phyloP scores from a whole-genome alignment of 1,284 basidiomycete species.

The Heterobasidion annosum region DNA sequence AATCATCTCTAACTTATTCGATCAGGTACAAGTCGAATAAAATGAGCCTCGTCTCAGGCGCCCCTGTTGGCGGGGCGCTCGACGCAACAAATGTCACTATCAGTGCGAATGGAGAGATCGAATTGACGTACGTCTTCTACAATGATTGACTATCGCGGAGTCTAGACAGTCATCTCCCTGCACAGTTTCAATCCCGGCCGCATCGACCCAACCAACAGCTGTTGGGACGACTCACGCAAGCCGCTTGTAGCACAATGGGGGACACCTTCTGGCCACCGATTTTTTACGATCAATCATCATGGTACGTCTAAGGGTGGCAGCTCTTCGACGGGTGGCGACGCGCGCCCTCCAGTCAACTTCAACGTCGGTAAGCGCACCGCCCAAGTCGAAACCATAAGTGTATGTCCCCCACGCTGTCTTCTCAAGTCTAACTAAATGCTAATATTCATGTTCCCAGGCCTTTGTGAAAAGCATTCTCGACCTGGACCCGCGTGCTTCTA shows the following conservation, averaged over 20 bases:
- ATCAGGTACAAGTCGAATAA: slow-evolving; percentile 40
- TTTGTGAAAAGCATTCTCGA: slow-evolving; percentile 41
- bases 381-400: slow-evolving; percentile 44
- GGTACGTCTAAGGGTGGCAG: slow-evolving; percentile 52
- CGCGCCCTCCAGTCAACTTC: slow-evolving; percentile 50
- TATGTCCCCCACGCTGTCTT: slow-evolving; percentile 15
- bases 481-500: slow-evolving; percentile 35
- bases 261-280: slow-evolving; percentile 32
- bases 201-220: slow-evolving; percentile 45
- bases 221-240: slow-evolving; percentile 54
- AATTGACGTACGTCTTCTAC: slow-evolving; percentile 30
- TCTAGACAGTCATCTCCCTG: not conserved
- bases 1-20: not conserved
- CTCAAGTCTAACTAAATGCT: not conserved
- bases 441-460: slow-evolving; percentile 21
- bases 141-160: not conserved
- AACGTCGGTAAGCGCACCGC: slow-evolving; percentile 36
- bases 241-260: slow-evolving; percentile 53
- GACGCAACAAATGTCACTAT: slow-evolving; percentile 34
- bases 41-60: slow-evolving; percentile 38
- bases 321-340: slow-evolving; percentile 44
- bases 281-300: slow-evolving; percentile 58
- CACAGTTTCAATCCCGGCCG: slow-evolving; percentile 53
- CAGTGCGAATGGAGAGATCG: slow-evolving; percentile 26
- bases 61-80: slow-evolving; percentile 36